Evolutionary conservation across 2,329 filamentous ascomycete genomes (phyloP), one percentile per base, ranked within the genome.

Genomic region (Fusarium liriodendri): DNA sequence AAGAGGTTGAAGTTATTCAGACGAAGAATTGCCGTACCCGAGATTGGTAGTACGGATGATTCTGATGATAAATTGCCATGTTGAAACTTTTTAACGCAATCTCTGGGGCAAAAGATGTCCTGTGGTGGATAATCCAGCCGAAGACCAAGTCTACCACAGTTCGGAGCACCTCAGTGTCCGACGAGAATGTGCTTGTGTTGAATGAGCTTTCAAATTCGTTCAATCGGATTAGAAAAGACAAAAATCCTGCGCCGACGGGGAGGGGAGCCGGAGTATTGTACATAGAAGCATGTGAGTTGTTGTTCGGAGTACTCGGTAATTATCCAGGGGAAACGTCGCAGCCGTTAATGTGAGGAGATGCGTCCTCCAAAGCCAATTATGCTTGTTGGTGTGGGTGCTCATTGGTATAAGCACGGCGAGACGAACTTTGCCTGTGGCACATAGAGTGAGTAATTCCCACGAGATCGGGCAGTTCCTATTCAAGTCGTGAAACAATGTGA

Each of bases 231-330:
- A 8, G 20, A 35, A 25, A 37, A 55, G 32, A 25, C n/a, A 13
- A n/a, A 58, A 58, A 38, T 9, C 38, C 6, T 29, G 35, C 35
- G 14, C 11, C 9, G 35, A 37, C 33, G 54, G 33, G 54, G 42
- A 52, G 22, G 54, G 52, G 45, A 52, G 20, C 22, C 32, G 29
- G 55, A 35, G 42, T 27, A 54, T 59, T 60, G 55, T 55, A 22
- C 29, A 52, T 11, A 32, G 27, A 52, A n/a, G 47, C 29, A 47
- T 62, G 50, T 35, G 47, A 40, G 33, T 27, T 38, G 33, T 35
- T 35, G 32, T 35, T 32, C 69, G 66, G 69, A 45, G 45, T 58
- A 50, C 14, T 54, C 69, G 69, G 69, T 64, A 69, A 72, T 72
- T 71, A 67, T 64, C 55, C 58, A 66, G 63, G 66, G 60, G 69